A percentile compares a stretch with the other conserved stretches of the same genome.
These are phyloP conservation scores for Heliamphora pulchella DNA, from an alignment of 179 eudicot species.

Conservation along the genomic window DNA sequence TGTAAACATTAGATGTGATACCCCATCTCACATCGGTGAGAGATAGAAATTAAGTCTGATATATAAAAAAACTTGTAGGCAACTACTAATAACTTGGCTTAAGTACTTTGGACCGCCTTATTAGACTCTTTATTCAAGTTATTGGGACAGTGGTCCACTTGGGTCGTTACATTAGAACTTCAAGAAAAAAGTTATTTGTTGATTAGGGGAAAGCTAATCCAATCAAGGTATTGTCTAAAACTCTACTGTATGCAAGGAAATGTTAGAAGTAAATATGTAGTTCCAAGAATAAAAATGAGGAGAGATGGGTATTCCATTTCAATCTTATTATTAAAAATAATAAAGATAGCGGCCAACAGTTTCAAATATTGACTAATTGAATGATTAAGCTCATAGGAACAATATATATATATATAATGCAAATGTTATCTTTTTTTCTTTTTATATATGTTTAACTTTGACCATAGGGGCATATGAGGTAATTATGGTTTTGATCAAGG, in stretches of 20 bases:
- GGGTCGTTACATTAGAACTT: not conserved
- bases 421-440: no score
- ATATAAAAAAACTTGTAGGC: no score
- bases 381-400: not conserved
- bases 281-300: not conserved
- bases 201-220: not conserved
- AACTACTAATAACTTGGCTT: no score
- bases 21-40: no score
- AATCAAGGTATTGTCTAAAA: not conserved
- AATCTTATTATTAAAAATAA: not conserved
- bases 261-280: not conserved
- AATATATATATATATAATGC: not conserved
- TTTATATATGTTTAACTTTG: no score
- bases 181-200: not conserved
- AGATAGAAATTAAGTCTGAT: no score
- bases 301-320: not conserved
- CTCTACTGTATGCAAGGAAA: not conserved
- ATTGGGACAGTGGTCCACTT: no score
- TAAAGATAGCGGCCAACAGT: not conserved
- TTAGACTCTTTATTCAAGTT: no score
- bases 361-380: not conserved
- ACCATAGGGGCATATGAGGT: no score
- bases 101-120: no score
- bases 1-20: no score
- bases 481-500: no score